Conservation (phyloP, 192 early-diverging fungal species). For the Ambispora gerdemannii region DNA sequence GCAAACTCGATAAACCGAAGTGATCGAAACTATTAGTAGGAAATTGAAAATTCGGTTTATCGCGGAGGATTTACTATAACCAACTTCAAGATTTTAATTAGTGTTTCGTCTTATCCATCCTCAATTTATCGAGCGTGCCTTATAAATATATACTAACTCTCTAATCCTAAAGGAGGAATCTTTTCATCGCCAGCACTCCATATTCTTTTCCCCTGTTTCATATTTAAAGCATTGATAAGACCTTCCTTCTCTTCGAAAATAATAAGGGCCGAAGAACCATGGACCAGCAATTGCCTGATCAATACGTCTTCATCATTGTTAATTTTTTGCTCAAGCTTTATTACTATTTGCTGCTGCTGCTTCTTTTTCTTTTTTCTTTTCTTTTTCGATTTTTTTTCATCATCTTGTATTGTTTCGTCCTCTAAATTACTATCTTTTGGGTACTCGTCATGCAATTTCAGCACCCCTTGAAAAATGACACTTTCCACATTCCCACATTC, state of each 20-base stretch:
- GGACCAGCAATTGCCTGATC: constrained; percentile 43
- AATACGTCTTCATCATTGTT: constrained; percentile 31
- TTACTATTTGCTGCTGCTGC: constrained; percentile 29
- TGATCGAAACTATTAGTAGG: no score
- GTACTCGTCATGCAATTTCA: constrained; percentile 32
- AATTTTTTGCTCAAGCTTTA: constrained; percentile 17
- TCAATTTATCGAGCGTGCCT: not conserved
- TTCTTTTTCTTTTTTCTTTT: constrained; percentile 32
- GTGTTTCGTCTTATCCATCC: no score
- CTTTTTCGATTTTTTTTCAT: constrained; percentile 27
- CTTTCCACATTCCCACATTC: constrained; percentile 50
- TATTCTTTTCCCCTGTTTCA: constrained; percentile 53
- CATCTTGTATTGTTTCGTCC: constrained; percentile 30
- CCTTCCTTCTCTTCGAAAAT: constrained; percentile 68
- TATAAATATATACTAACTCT: constrained; percentile 41
- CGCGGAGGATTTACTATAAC: no score
- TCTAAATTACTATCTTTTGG: constrained; percentile 35
- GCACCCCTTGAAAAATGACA: constrained; percentile 50
- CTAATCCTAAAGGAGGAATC: constrained; percentile 48
- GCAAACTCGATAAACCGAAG: no score
- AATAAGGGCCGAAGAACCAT: constrained; percentile 63
- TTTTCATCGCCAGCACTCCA: constrained; percentile 55
- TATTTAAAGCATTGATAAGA: constrained; percentile 58
- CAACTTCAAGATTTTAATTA: no score
- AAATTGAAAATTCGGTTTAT: no score